A percentile compares a stretch with the other conserved stretches of the same genome.
Conservation (phyloP, 1,139 yeast genomes). For the Saccharomyces hybrid region DNA sequence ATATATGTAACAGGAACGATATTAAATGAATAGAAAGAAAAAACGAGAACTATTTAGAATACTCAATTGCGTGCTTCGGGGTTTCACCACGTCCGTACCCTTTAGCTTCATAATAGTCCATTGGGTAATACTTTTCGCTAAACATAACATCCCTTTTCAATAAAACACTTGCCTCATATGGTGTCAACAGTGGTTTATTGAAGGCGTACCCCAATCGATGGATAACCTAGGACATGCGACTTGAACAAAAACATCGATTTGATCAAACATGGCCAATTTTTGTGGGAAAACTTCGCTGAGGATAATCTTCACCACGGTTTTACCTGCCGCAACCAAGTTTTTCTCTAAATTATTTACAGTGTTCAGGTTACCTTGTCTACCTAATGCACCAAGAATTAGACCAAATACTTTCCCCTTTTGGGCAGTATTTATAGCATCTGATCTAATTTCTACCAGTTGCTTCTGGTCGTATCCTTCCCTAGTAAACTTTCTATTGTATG, state of each 20-base stretch:
- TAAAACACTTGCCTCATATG: constrained; percentile 93
- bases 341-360: constrained; percentile 63
- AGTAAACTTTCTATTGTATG: constrained; percentile 86
- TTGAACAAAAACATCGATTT: constrained; percentile 90
- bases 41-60: not conserved
- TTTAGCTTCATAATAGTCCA: constrained; percentile 87
- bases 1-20: not conserved
- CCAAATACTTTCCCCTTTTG: constrained; percentile 62
- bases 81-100: constrained; percentile 88
- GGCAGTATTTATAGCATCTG: constrained; percentile 63
- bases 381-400: constrained; percentile 85
- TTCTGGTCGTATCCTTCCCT: constrained; percentile 80
- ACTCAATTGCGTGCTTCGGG: constrained; percentile 39
- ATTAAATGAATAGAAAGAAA: not conserved
- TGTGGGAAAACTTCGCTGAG: constrained; percentile 90
- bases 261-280: constrained; percentile 87
- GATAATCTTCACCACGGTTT: constrained; percentile 70
- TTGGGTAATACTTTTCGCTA: constrained; percentile 66
- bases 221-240: constrained; percentile 96
- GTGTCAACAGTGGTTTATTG: constrained; percentile 82
- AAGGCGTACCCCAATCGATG: constrained; percentile 98
- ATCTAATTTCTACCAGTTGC: constrained; percentile 67
- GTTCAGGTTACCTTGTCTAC: constrained; percentile 85
- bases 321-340: constrained; percentile 46
- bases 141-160: constrained; percentile 66